phyloP scores from a whole-genome alignment of 75 land plant species.

The Pinus albicaulis region DNA sequence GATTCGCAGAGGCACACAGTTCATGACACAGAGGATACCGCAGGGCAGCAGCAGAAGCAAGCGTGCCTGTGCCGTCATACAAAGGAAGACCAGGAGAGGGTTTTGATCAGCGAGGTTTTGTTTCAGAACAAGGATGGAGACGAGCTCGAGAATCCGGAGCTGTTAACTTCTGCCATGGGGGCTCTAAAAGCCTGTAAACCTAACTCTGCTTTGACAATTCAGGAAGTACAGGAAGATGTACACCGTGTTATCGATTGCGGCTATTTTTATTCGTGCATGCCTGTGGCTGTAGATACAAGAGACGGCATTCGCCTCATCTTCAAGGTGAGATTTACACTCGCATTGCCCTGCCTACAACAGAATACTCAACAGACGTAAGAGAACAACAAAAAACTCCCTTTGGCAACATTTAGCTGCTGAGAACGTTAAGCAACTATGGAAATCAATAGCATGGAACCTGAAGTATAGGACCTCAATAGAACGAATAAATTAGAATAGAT shows the following conservation, averaged over 20 bases:
- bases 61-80: constrained; percentile 8
- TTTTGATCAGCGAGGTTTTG: constrained; percentile 92
- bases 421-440: too few relatives aligned
- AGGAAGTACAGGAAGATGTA: constrained; percentile 97
- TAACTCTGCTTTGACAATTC: constrained; percentile 81
- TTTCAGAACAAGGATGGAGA: constrained; percentile 96
- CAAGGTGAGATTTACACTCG: constrained; percentile 42
- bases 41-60: constrained; percentile 18
- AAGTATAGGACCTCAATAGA: too few relatives aligned
- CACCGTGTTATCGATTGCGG: constrained; percentile 88
- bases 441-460: too few relatives aligned
- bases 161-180: constrained; percentile 49
- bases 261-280: constrained; percentile 83
- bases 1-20: not conserved
- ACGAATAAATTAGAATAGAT: too few relatives aligned
- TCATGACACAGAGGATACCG: not conserved
- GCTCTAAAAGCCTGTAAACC: constrained; percentile 75
- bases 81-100: constrained; percentile 83
- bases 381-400: too few relatives aligned
- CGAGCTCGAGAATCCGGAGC: constrained; percentile 79
- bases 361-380: too few relatives aligned
- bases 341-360: too few relatives aligned
- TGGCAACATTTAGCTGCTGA: too few relatives aligned
- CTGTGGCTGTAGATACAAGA: constrained; percentile 91
- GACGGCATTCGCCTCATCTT: constrained; percentile 93